Conservation (phyloP, 768 basidiomycete genomes). For the Tephrocybe rancida region DNA sequence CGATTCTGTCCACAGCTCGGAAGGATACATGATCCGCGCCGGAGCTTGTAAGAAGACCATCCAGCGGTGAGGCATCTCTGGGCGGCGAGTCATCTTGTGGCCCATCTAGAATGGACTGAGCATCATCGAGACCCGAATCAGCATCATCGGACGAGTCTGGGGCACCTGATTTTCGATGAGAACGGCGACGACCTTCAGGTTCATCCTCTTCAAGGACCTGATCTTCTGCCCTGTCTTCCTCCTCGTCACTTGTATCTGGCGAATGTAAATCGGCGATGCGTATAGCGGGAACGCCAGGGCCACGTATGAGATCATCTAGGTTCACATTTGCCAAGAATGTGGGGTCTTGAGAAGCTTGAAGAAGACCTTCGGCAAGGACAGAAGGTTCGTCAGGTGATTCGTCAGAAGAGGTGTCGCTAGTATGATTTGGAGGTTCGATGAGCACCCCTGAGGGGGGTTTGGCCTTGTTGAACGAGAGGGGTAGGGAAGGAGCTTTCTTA, state of each 20-base stretch:
- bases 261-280: conserved; percentile 37
- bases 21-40: conserved; percentile 26
- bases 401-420: conserved; percentile 7
- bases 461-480: neutral
- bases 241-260: conserved; percentile 43
- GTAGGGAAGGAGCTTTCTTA: neutral
- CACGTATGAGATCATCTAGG: conserved; percentile 39
- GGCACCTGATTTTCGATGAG: conserved; percentile 24
- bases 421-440: neutral
- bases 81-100: neutral
- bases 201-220: conserved; percentile 37
- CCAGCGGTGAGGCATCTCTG: neutral
- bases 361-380: conserved; percentile 10
- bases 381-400: conserved; percentile 9
- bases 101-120: conserved; percentile 25
- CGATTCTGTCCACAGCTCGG: conserved; percentile 28
- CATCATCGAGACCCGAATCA: conserved; percentile 40
- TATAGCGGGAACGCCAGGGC: conserved; percentile 29
- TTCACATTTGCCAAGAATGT: conserved; percentile 32
- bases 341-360: conserved; percentile 25
- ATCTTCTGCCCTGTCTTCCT: conserved; percentile 42
- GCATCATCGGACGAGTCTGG: conserved; percentile 26
- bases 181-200: conserved; percentile 26
- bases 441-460: neutral
- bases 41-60: conserved; percentile 2